Percentiles rank a stretch among this genome's conserved stretches.
Evolutionary conservation across 345 rosid genomes (phyloP).

Genomic region (rapeseed (Brassica napus)): DNA sequence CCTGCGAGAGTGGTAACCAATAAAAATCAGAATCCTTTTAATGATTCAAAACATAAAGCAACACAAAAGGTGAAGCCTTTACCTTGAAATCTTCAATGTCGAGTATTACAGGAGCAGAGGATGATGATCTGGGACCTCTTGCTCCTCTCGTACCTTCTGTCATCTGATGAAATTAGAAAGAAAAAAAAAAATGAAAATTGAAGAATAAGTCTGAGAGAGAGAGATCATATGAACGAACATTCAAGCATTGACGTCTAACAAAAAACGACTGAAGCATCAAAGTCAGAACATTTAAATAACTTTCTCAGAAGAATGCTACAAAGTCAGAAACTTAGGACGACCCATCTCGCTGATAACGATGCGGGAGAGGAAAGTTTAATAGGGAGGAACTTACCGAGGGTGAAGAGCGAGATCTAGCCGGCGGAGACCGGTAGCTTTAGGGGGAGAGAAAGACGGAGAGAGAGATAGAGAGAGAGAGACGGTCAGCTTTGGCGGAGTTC

Average conservation of each 20-base stretch:
- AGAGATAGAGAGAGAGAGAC: constrained; percentile 14
- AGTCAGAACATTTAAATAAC: not conserved
- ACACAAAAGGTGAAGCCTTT: constrained; percentile 12
- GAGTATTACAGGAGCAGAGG: constrained; percentile 77
- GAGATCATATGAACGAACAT: not conserved
- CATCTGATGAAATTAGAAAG: constrained; percentile 52
- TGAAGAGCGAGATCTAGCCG: constrained; percentile 36
- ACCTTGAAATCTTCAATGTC: constrained; percentile 97
- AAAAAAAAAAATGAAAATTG: constrained; percentile 6
- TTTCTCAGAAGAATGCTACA: constrained; percentile 16
- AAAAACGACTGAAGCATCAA: not conserved
- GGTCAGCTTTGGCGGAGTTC: constrained; percentile 32
- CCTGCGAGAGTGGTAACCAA: constrained; percentile 47
- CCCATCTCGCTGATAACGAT: not conserved
- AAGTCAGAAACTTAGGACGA: constrained; percentile 5
- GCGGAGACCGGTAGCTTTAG: constrained; percentile 31
- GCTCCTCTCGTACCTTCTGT: constrained; percentile 50
- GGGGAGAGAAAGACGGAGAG: constrained; percentile 33
- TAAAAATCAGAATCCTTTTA: not conserved
- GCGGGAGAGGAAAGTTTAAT: not conserved
- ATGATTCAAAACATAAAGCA: not conserved
- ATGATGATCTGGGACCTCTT: constrained; percentile 58
- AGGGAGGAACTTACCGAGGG: constrained; percentile 18
- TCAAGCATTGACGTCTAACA: not conserved
- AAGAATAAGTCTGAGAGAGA: constrained; percentile 20